Conservation (phyloP, 345 rosid species). For the Murraya koenigii region DNA sequence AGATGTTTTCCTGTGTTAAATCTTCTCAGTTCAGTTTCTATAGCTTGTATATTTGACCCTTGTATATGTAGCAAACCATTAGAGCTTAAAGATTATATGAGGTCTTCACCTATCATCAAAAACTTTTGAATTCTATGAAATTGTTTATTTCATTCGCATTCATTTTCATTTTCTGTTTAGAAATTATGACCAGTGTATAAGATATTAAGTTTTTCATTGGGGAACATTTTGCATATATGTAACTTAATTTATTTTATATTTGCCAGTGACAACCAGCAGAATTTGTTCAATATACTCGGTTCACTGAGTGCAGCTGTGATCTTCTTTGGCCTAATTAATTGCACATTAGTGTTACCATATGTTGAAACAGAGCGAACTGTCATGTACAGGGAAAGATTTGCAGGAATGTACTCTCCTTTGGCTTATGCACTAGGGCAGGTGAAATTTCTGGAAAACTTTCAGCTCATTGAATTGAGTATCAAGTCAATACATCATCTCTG, state of each 20-base stretch:
- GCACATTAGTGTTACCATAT: background rate
- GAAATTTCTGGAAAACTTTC: background rate
- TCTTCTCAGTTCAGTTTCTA: too few species aligned
- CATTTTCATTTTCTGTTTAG: background rate
- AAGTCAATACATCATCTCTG: background rate
- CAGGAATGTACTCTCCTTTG: background rate
- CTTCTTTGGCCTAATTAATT: background rate
- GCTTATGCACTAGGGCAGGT: slow-evolving; percentile 4
- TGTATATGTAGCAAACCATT: background rate
- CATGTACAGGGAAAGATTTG: background rate
- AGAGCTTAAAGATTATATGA: background rate
- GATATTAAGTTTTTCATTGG: background rate
- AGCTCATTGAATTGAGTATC: background rate
- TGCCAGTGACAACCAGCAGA: background rate
- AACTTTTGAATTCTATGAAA: too few species aligned
- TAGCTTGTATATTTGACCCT: background rate
- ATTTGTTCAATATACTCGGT: background rate
- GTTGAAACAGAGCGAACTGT: background rate
- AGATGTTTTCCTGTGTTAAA: too few species aligned
- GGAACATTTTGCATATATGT: background rate
- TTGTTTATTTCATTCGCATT: too few species aligned
- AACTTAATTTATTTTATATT: background rate
- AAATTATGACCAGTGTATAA: too few species aligned
- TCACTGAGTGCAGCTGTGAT: background rate
- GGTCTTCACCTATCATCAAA: background rate